Evolutionary conservation across 2,329 filamentous ascomycete genomes (phyloP).

Genomic region (Colletotrichum eleusines): DNA sequence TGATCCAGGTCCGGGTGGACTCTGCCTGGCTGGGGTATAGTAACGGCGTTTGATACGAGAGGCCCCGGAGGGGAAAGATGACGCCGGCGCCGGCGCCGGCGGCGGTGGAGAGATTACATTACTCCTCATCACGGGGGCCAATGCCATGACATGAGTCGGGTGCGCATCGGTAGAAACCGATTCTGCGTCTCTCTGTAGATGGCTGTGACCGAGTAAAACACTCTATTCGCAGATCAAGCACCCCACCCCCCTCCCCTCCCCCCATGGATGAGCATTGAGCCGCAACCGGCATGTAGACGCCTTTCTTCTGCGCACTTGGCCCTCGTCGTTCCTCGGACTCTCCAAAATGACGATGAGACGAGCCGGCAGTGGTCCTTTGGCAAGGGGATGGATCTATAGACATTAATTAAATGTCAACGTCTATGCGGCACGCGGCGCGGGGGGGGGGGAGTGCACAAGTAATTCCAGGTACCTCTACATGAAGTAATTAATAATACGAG

Average conservation of each 20-base stretch:
- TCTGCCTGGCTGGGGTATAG: constrained; percentile 22
- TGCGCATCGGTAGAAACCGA: not conserved
- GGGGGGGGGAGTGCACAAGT: too few relatives aligned
- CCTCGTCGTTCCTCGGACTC: constrained; percentile 7
- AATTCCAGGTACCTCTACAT: too few relatives aligned
- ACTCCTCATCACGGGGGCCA: constrained; percentile 29
- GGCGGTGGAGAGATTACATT: constrained; percentile 17
- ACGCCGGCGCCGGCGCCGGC: constrained; percentile 18
- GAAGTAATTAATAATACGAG: too few relatives aligned
- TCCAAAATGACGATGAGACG: not conserved
- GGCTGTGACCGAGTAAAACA: constrained; percentile 1
- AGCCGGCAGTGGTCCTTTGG: not conserved
- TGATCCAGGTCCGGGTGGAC: constrained; percentile 48
- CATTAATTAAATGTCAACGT: constrained; percentile 21
- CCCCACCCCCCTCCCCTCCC: too few relatives aligned
- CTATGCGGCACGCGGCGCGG: too few relatives aligned
- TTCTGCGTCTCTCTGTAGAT: not conserved
- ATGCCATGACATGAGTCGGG: not conserved
- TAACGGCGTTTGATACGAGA: constrained; percentile 15
- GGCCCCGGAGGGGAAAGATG: constrained; percentile 24
- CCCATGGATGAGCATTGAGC: constrained; percentile 23
- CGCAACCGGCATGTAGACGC: constrained; percentile 16
- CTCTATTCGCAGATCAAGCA: not conserved
- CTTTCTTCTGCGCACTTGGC: constrained; percentile 22
- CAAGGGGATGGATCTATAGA: not conserved